phyloP scores from a whole-genome alignment of 2,329 filamentous ascomycete genomes.

The Rutstroemia sp. region DNA sequence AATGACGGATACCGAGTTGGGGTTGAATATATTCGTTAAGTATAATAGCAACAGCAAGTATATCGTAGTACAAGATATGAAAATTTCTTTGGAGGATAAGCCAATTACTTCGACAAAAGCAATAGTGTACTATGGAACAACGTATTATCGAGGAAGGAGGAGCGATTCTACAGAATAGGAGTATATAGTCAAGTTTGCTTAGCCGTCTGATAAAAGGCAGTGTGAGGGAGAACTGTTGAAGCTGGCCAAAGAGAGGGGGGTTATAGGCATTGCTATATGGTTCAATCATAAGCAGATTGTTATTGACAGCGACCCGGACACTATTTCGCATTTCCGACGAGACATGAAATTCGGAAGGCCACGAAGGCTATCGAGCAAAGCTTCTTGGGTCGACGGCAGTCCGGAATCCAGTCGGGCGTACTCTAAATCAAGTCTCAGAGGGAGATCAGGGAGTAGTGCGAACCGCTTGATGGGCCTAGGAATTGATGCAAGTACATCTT shows the following conservation, averaged over 20 bases:
- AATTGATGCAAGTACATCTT: slow-evolving; percentile 5
- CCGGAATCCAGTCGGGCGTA: slow-evolving; percentile 13
- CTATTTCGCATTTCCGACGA: slow-evolving; percentile 22
- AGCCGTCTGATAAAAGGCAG: slow-evolving; percentile 25
- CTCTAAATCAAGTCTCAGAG: slow-evolving; percentile 15
- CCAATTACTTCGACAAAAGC: slow-evolving; percentile 16
- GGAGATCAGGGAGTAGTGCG: slow-evolving; percentile 10
- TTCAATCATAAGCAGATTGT: slow-evolving; percentile 24
- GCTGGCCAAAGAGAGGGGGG: slow-evolving; percentile 20
- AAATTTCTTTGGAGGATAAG: slow-evolving; percentile 18
- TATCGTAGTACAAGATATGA: slow-evolving; percentile 13
- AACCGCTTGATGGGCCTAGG: slow-evolving; percentile 13
- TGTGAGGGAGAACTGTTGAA: slow-evolving; percentile 25
- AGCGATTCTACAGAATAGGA: slow-evolving; percentile 17
- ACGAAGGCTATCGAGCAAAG: slow-evolving; percentile 17
- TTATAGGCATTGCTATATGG: slow-evolving; percentile 24
- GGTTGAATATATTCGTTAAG: slow-evolving; percentile 26
- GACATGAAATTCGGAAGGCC: slow-evolving; percentile 21
- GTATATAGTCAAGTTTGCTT: slow-evolving; percentile 30
- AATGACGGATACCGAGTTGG: slow-evolving; percentile 29
- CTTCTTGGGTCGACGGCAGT: slow-evolving; percentile 17
- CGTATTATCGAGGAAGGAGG: slow-evolving; percentile 16
- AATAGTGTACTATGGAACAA: slow-evolving; percentile 18
- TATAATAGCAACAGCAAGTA: slow-evolving; percentile 15
- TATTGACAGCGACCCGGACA: slow-evolving; percentile 17